These are phyloP conservation scores for Didymella lethalis DNA, from an alignment of 2,329 filamentous ascomycete genomes.

Conservation along the genomic window DNA sequence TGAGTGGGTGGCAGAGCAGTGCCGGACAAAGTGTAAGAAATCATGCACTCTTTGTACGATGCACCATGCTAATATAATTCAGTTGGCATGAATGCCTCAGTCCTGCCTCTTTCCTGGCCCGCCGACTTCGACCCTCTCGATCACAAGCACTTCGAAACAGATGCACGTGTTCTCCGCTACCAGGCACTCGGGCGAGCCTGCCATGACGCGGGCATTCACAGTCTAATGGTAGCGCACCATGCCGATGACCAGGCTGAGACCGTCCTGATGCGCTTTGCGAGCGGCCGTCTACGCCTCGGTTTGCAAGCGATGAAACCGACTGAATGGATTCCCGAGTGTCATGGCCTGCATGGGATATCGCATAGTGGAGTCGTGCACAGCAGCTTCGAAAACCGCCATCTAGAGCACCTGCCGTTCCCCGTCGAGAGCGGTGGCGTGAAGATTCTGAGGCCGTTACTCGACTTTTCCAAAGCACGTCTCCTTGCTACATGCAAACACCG, in stretches of 20 bases:
- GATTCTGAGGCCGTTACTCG: conserved; percentile 73
- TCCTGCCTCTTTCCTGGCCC: conserved; percentile 52
- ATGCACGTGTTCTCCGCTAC: conserved; percentile 78
- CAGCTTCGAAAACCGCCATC: not conserved
- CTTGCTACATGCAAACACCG: conserved; percentile 76
- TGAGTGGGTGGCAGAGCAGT: conserved; percentile 56
- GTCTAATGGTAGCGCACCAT: conserved; percentile 84
- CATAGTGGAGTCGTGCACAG: conserved; percentile 39
- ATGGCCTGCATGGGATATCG: conserved; percentile 75
- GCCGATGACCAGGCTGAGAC: conserved; percentile 92
- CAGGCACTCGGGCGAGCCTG: conserved; percentile 72
- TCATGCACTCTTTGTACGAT: not conserved
- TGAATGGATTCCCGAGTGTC: conserved; percentile 82
- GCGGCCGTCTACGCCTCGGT: conserved; percentile 73
- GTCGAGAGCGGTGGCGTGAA: conserved; percentile 72
- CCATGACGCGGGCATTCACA: conserved; percentile 58
- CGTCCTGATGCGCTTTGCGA: conserved; percentile 77
- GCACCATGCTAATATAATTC: conserved; percentile 19
- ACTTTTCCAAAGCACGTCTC: conserved; percentile 76
- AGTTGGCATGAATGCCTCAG: conserved; percentile 44
- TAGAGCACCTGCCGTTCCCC: conserved; percentile 17
- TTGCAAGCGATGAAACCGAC: conserved; percentile 72
- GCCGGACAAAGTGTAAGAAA: conserved; percentile 55
- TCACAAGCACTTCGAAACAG: conserved; percentile 75
- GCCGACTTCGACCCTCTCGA: conserved; percentile 50